phyloP scores from a whole-genome alignment of 2,329 filamentous ascomycete species.

The Aspergillus neoniger region DNA sequence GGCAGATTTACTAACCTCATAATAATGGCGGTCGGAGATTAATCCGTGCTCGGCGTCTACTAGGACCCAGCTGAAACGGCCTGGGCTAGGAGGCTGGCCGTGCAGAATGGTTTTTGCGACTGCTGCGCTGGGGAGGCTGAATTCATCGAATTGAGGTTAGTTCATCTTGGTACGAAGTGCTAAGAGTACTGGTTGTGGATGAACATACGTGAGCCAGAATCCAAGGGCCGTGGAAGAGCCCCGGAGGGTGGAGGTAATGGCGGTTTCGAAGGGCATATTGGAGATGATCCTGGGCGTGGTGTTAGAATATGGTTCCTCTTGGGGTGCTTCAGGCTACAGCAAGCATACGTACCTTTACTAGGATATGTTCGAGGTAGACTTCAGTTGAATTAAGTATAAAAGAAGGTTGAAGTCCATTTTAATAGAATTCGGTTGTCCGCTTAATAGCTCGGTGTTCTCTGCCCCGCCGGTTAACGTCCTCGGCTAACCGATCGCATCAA shows the following conservation, averaged over 20 bases:
- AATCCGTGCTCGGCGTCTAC: conserved; percentile 45
- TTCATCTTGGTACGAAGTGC: not conserved
- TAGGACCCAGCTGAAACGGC: conserved; percentile 40
- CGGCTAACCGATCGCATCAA: too few species aligned
- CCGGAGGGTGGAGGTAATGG: conserved; percentile 21
- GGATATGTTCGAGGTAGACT: too few species aligned
- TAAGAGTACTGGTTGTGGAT: not conserved
- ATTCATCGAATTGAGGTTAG: not conserved
- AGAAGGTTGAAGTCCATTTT: too few species aligned
- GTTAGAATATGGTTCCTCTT: too few species aligned
- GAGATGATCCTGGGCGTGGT: too few species aligned
- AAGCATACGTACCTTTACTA: too few species aligned
- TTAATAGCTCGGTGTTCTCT: too few species aligned
- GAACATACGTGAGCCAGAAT: conserved; percentile 41
- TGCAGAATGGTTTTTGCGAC: conserved; percentile 39
- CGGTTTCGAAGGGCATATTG: conserved; percentile 19
- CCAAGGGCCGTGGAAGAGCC: conserved; percentile 27
- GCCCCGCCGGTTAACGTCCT: too few species aligned
- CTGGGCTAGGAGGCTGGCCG: conserved; percentile 23
- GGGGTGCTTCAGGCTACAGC: too few species aligned
- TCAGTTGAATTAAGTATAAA: too few species aligned
- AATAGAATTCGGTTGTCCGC: too few species aligned
- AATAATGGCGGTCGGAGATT: conserved; percentile 42
- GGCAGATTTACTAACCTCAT: conserved; percentile 27
- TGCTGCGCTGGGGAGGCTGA: conserved; percentile 32